Percentiles rank a stretch among this genome's conserved stretches.
Conservation (phyloP, 148 eudicot species). For the Camellia sinensis region DNA sequence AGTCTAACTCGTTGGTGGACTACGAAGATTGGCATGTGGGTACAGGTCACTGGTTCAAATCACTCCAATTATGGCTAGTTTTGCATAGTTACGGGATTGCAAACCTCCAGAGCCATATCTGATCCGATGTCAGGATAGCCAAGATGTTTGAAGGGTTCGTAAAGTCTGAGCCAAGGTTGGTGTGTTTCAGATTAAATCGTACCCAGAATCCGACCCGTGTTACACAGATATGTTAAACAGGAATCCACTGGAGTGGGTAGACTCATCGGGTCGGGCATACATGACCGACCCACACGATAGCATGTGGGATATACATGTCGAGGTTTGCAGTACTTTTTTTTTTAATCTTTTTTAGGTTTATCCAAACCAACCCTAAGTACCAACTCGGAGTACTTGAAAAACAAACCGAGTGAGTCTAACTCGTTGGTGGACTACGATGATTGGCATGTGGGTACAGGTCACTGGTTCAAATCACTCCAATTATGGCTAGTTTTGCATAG, state of each 20-base stretch:
- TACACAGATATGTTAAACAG: constrained; percentile 28
- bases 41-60: constrained; percentile 41
- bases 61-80: constrained; percentile 43
- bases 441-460: constrained; percentile 53
- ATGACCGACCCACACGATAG: constrained; percentile 45
- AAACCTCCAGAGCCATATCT: constrained; percentile 40
- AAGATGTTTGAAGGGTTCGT: constrained; percentile 37
- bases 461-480: constrained; percentile 40
- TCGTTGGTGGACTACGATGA: constrained; percentile 52
- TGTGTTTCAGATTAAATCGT: constrained; percentile 39
- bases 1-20: constrained; percentile 44
- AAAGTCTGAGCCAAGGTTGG: constrained; percentile 30
- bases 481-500: constrained; percentile 43
- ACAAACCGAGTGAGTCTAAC: constrained; percentile 39
- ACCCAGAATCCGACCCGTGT: neutral
- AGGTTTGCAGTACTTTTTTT: constrained; percentile 55
- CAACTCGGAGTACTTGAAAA: constrained; percentile 50
- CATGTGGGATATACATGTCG: constrained; percentile 38
- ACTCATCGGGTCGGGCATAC: constrained; percentile 42
- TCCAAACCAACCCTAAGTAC: too few relatives aligned
- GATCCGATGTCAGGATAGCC: constrained; percentile 42
- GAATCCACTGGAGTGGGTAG: constrained; percentile 41
- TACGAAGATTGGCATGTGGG: constrained; percentile 59
- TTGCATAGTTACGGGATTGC: constrained; percentile 39
- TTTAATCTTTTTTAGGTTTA: too few relatives aligned